A percentile compares a stretch with the other conserved stretches of the same genome.
Evolutionary conservation across 306 rosid species (phyloP).

Genomic region (Lupinus albus): DNA sequence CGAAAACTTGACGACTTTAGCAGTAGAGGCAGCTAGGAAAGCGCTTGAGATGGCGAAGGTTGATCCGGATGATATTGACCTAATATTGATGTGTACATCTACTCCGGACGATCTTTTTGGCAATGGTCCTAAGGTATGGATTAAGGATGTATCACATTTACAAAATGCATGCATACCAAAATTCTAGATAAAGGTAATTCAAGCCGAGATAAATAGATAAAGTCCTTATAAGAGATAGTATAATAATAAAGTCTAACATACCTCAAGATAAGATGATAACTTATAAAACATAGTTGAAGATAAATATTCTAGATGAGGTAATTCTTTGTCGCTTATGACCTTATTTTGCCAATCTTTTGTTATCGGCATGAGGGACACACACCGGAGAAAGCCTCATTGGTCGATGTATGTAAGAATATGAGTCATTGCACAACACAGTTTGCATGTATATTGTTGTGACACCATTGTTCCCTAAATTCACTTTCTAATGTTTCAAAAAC

Average conservation of each 20-base stretch:
- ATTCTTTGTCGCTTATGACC: too few relatives aligned
- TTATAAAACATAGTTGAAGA: too few relatives aligned
- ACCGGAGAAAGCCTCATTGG: background rate
- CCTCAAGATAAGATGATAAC: too few relatives aligned
- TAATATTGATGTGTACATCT: conserved; percentile 92
- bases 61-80: conserved; percentile 82
- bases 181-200: too few relatives aligned
- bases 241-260: too few relatives aligned
- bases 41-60: conserved; percentile 96
- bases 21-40: conserved; percentile 72
- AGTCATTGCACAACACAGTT: too few relatives aligned
- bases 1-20: conserved; percentile 70
- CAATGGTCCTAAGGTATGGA: conserved; percentile 82
- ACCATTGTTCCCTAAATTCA: conserved; percentile 5
- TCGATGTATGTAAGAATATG: too few relatives aligned
- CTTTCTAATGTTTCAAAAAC: background rate
- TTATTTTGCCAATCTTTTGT: background rate
- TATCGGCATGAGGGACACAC: background rate
- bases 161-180: conserved; percentile 6
- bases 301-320: too few relatives aligned
- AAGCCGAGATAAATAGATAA: too few relatives aligned
- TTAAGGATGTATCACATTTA: conserved; percentile 27
- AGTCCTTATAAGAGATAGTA: too few relatives aligned
- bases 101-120: conserved; percentile 98
- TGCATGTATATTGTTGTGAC: background rate